Percentiles rank a stretch among this genome's conserved stretches.
phyloP scores from a whole-genome alignment of 164 flowering plant genomes.

The Brasenia schreberi region DNA sequence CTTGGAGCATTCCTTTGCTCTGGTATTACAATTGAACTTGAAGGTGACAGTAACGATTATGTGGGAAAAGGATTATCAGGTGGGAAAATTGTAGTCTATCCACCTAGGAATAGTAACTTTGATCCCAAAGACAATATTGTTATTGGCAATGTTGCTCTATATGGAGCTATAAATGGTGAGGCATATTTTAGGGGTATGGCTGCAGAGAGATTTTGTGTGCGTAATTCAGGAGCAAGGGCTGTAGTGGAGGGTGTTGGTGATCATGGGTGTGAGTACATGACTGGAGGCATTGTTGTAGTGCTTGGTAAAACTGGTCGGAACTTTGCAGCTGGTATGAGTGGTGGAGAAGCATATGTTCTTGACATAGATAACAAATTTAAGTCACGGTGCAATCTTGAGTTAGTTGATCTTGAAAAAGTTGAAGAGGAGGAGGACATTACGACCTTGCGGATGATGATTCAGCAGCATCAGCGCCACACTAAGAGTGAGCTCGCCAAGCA shows the following conservation, averaged over 20 bases:
- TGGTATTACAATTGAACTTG: conserved; percentile 88
- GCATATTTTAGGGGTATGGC: conserved; percentile 99
- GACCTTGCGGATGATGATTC: conserved; percentile 85
- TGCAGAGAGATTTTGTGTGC: conserved; percentile 97
- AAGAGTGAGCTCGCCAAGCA: conserved; percentile 70
- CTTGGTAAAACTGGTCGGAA: too few relatives aligned
- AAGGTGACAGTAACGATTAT: conserved; percentile 98
- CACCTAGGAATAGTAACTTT: conserved; percentile 70
- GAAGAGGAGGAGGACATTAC: conserved; percentile 83
- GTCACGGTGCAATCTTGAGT: conserved; percentile 72
- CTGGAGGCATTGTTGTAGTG: conserved; percentile 23
- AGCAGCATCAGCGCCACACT: conserved; percentile 95
- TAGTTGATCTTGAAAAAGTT: conserved; percentile 95
- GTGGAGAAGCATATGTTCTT: conserved; percentile 94
- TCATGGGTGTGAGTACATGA: conserved; percentile 99
- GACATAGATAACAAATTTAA: conserved; percentile 61
- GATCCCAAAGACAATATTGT: conserved; percentile 97
- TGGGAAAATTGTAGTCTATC: conserved; percentile 93
- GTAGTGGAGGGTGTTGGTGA: conserved; percentile 99
- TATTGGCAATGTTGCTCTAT: conserved; percentile 96
- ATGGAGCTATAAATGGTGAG: conserved; percentile 93
- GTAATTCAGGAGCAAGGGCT: conserved; percentile 93
- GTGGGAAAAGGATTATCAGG: conserved; percentile 99
- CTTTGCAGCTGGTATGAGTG: conserved; percentile 58
- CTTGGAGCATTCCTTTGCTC: conserved; percentile 96